phyloP scores from a whole-genome alignment of 2,329 filamentous ascomycete genomes.

The Ceratocystis eucalypticola region DNA sequence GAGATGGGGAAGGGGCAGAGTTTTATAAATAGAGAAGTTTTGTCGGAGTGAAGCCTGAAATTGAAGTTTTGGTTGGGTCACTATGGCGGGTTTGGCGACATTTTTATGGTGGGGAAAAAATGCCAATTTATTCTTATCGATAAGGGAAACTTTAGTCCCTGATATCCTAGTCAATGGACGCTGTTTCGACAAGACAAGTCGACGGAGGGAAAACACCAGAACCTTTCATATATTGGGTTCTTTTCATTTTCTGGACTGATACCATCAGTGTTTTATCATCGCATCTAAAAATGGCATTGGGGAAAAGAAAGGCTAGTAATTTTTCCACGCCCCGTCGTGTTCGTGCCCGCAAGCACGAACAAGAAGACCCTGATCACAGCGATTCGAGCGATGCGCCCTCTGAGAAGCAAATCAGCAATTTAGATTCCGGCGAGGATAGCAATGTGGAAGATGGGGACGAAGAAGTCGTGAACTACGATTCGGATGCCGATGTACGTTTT shows the following conservation, averaged over 20 bases:
- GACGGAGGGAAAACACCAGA: background rate
- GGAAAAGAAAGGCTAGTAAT: slow-evolving; percentile 31
- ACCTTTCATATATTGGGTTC: background rate
- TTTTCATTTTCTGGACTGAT: background rate
- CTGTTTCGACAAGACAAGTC: too few relatives aligned
- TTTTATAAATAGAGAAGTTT: background rate
- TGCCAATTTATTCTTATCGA: slow-evolving; percentile 7
- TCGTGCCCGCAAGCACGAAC: slow-evolving; percentile 30
- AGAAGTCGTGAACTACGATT: slow-evolving; percentile 19
- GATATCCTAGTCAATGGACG: background rate
- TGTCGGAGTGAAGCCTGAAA: too few relatives aligned
- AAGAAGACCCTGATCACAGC: slow-evolving; percentile 31
- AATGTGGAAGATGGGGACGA: slow-evolving; percentile 26
- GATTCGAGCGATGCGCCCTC: slow-evolving; percentile 26
- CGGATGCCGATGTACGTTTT: slow-evolving; percentile 17
- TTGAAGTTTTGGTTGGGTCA: too few relatives aligned
- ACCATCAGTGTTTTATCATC: background rate
- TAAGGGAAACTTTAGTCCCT: slow-evolving; percentile 4
- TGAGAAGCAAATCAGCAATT: slow-evolving; percentile 25
- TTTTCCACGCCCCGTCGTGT: slow-evolving; percentile 32
- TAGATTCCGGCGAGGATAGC: slow-evolving; percentile 23
- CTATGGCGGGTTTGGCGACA: background rate
- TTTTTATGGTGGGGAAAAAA: slow-evolving; percentile 6
- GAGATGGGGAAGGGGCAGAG: background rate
- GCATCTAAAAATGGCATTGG: slow-evolving; percentile 26